Conservation (phyloP, 2,329 filamentous ascomycete species). For the Huntiella bhutanensis region DNA sequence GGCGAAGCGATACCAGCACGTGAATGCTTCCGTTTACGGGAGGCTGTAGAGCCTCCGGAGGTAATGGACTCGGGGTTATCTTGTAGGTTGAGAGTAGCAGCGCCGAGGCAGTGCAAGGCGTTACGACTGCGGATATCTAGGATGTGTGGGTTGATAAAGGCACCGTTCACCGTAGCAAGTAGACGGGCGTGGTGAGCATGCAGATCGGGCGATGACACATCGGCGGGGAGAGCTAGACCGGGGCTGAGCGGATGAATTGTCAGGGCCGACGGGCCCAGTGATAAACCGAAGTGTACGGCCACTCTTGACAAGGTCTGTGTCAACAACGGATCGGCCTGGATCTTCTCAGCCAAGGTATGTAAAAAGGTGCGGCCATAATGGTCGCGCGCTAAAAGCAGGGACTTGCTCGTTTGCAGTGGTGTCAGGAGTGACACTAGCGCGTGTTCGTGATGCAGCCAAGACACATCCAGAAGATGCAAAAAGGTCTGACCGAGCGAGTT, state of each 20-base stretch:
- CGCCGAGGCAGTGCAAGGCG: slow-evolving; percentile 38
- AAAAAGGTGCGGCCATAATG: slow-evolving; percentile 34
- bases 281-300: slow-evolving; percentile 17
- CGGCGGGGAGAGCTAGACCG: no score
- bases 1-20: slow-evolving; percentile 13
- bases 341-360: slow-evolving; percentile 21
- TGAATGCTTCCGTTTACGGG: slow-evolving; percentile 22
- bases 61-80: slow-evolving; percentile 12
- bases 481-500: slow-evolving; percentile 32
- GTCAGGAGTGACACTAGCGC: slow-evolving; percentile 12
- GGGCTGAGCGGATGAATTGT: not conserved
- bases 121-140: slow-evolving; percentile 31
- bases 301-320: slow-evolving; percentile 15
- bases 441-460: slow-evolving; percentile 19
- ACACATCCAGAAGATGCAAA: slow-evolving; percentile 23
- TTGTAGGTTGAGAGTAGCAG: slow-evolving; percentile 26
- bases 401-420: slow-evolving; percentile 17
- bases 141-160: slow-evolving; percentile 11
- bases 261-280: slow-evolving; percentile 25
- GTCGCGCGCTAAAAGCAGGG: slow-evolving; percentile 20
- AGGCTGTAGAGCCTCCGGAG: not conserved
- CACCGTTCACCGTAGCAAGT: slow-evolving; percentile 14
- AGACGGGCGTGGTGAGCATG: slow-evolving; percentile 7
- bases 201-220: slow-evolving; percentile 1
- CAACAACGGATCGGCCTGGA: not conserved